Evolutionary conservation across 352 stramenopile species (phyloP), one percentile per base, ranked within the genome.

Genomic region (Phytophthora kernoviae): DNA sequence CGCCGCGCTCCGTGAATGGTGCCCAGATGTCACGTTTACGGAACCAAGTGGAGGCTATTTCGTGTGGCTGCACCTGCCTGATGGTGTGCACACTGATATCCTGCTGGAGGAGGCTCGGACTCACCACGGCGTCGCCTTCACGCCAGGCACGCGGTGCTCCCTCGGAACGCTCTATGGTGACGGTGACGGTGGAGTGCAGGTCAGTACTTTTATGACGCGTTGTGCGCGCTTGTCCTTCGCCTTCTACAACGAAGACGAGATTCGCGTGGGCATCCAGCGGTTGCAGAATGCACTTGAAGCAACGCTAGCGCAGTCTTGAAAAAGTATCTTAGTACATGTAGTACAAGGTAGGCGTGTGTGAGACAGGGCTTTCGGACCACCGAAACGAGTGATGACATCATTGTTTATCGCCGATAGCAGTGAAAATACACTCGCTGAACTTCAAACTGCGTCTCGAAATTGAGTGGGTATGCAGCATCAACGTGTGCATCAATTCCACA

Each of bases 21-120:
- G 77, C 12, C 68, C 73, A 4, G 44, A 72, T 9, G 71, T 77
- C 34, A 62, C 39, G 20, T 95, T 96, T 57, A 55, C 49, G 5
- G 75, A 90, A 44, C 84, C 86, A 4, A 63, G 68, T 9, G 89
- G 87, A 10, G 89, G 89, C 9, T 96, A 96, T 63, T 96, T 96
- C 45, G 70, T 96, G 33, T 92, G 84, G 77, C 51, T 94, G 12
- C 61, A 77, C n/a, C 65, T 96, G 14, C 83, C 81, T 0, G 51
- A 62, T 1, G 71, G 68, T 22, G 50, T 94, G 26, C 58, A 83
- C 34, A 63, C 72, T 4, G 68, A 84, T 6, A 54, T 64, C 26
- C 69, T 96, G 14, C 72, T 92, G 18, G 55, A 71, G 7, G 65
- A 84, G 49, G 74, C 82, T 2, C 44, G 65, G 10, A 54, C 56